Percentiles rank a stretch among this genome's conserved stretches.
These are phyloP conservation scores for Potentilla sterilis DNA, from an alignment of 306 rosid genomes.

Conservation along the genomic window DNA sequence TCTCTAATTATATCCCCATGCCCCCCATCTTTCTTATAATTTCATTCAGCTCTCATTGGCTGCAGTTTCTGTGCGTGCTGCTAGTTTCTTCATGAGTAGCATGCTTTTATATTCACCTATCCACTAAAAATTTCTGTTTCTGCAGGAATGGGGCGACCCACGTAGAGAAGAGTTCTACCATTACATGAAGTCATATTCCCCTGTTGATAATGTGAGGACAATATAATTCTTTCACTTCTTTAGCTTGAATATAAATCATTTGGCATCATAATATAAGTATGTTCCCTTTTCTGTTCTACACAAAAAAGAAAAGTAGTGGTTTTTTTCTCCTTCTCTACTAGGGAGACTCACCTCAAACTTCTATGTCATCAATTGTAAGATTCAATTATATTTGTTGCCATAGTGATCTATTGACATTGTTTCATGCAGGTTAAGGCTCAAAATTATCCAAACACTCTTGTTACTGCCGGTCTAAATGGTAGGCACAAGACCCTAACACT, in stretches of 20 bases:
- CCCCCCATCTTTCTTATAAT: not conserved
- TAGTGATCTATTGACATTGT: slow-evolving; percentile 17
- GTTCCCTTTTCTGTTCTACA: not conserved
- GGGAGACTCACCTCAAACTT: not conserved
- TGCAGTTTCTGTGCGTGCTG: not conserved
- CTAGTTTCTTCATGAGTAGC: not conserved
- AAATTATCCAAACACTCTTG: slow-evolving; percentile 74
- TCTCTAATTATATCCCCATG: not conserved
- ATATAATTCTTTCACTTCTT: slow-evolving; percentile 15
- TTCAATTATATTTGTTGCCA: not conserved
- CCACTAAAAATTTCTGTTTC: slow-evolving; percentile 24
- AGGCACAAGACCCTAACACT: slow-evolving; percentile 19
- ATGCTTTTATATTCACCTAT: not conserved
- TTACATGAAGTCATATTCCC: slow-evolving; percentile 97
- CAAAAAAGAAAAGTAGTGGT: not conserved
- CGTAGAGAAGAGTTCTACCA: slow-evolving; percentile 86
- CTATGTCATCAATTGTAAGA: slow-evolving; percentile 11
- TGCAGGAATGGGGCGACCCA: slow-evolving; percentile 99
- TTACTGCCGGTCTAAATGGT: slow-evolving; percentile 96
- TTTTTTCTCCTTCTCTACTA: not conserved
- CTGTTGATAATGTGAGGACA: slow-evolving; percentile 83
- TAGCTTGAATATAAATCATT: slow-evolving; percentile 9
- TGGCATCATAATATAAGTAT: not conserved
- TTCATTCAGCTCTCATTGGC: not conserved
- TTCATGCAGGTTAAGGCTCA: slow-evolving; percentile 68